phyloP scores from a whole-genome alignment of 2,329 filamentous ascomycete species.

The Penicillium sp. region DNA sequence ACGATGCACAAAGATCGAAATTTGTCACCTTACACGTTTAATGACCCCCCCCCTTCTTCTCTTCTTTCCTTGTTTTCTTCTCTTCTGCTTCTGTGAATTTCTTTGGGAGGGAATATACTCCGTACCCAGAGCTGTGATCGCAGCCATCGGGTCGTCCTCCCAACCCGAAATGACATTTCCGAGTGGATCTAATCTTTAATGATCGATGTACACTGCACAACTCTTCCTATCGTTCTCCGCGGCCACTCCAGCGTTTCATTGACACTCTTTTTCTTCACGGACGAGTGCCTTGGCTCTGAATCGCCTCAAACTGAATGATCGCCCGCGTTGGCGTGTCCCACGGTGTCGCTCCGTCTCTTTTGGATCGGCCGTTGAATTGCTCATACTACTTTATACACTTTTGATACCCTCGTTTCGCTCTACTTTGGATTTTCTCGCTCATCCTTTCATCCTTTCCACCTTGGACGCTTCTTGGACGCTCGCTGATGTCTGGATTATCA shows the following conservation, averaged over 20 bases:
- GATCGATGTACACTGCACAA: slow-evolving; percentile 14
- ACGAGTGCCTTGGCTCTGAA: slow-evolving; percentile 2
- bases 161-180: slow-evolving; percentile 9
- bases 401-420: slow-evolving; percentile 12
- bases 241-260: slow-evolving; percentile 1
- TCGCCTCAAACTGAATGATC: slow-evolving; percentile 1
- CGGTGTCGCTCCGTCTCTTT: background rate
- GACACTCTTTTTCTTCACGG: slow-evolving; percentile 8
- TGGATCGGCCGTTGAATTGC: no score
- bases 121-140: slow-evolving; percentile 1
- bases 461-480: no score
- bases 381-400: no score
- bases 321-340: slow-evolving; percentile 3
- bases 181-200: slow-evolving; percentile 26
- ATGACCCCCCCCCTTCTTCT: slow-evolving; percentile 5
- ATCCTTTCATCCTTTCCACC: no score
- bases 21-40: slow-evolving; percentile 11
- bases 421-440: no score
- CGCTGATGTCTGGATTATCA: no score
- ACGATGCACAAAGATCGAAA: slow-evolving; percentile 8
- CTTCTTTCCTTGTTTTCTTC: slow-evolving; percentile 1
- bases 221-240: background rate
- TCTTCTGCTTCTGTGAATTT: slow-evolving; percentile 5
- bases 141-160: slow-evolving; percentile 1
- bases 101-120: slow-evolving; percentile 1